Evolutionary conservation across 2,329 filamentous ascomycete genomes (phyloP), one percentile per base, ranked within the genome.

Genomic region (Trichoderma koningiopsis): DNA sequence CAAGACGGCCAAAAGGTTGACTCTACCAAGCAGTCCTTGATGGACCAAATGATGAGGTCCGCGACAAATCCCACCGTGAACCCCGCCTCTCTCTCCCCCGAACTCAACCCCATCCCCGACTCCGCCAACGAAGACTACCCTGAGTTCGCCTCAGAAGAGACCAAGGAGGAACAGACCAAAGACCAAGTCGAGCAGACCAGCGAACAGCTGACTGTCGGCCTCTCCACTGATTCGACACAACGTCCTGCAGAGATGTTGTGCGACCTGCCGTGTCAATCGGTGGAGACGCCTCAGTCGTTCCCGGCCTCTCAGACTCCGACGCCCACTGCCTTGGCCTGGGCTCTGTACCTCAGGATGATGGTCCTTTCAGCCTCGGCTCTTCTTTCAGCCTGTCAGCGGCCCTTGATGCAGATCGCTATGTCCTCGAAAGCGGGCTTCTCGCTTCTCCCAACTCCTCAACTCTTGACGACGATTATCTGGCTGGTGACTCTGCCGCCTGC

Each of bases 181-280:
- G 43, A 56, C 2, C 33, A 47, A 22, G 40, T 19, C 13, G 70
- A 70, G 35, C 71, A 72, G 68, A 40, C 71, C 68, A 72, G 59
- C 58, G 74, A 79, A 74, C 71, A 72, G 71, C 40, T 43, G 40
- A 75, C 73, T 63, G 57, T 72, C 72, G 75, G 77, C 74, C 77
- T 81, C 84, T 87, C 91, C 83, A 87, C 92, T 89, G 93, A 96
- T 88, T 84, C 89, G 96, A 96, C 94, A 97, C 96, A 97, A 97
- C 94, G 96, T 97, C 94, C 96, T 98, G 96, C 96, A 87, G 96
- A 88, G 94, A 91, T 97, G 95, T 97, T 98, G 96, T 98, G 91
- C 81, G 96, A 97, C 96, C 96, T 97, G 96, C 96, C 92, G 96
- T 99, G 96, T 98, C 96, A 91, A 95, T 94, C 89, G 91, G 88